Evolutionary conservation across 2,329 filamentous ascomycete genomes (phyloP).

Genomic region (Alternaria arbusti): DNA sequence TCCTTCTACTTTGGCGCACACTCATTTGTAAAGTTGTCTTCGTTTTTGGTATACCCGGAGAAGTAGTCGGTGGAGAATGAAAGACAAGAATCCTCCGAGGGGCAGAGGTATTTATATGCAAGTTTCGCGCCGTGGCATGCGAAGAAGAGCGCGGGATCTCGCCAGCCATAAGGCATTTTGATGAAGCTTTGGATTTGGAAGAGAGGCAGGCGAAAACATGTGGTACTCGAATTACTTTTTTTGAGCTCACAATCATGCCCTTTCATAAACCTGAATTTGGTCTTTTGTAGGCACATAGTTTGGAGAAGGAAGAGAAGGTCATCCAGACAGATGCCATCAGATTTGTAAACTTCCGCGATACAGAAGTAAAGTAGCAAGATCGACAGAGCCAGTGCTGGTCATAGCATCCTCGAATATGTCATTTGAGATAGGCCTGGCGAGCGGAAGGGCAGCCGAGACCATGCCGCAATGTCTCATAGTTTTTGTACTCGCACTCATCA

Average conservation of each 20-base stretch:
- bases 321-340: neutral
- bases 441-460: neutral
- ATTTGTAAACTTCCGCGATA: fast-evolving
- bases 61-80: neutral
- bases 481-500: neutral
- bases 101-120: neutral
- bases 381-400: neutral
- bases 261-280: neutral
- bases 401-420: fast-evolving
- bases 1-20: neutral
- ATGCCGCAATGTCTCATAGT: too few species aligned
- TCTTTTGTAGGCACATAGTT: neutral
- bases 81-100: fast-evolving
- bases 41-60: fast-evolving
- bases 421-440: too few species aligned
- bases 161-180: too few species aligned
- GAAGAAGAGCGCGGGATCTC: neutral
- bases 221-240: too few species aligned
- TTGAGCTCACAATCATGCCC: too few species aligned
- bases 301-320: neutral
- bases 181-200: too few species aligned
- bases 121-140: neutral
- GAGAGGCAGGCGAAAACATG: too few species aligned
- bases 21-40: fast-evolving
- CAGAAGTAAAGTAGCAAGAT: neutral